Evolutionary conservation across 371 early-diverging fungal species (phyloP).

Genomic region (Astathelohania contejeani): DNA sequence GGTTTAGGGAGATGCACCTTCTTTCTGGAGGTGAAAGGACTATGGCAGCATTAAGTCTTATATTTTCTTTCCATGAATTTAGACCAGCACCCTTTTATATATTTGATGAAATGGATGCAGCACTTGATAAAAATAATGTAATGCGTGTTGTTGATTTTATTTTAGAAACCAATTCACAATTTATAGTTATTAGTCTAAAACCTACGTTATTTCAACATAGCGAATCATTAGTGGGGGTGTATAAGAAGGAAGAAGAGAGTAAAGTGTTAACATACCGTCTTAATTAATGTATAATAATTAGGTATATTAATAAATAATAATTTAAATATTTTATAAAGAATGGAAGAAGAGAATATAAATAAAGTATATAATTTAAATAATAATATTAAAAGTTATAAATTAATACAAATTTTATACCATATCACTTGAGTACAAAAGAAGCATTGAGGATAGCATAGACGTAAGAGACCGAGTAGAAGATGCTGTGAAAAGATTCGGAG

Average conservation of each 20-base stretch:
- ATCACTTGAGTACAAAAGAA: too few species aligned
- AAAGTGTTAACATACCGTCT: not conserved
- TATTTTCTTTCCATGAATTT: constrained; percentile 83
- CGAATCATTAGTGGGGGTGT: constrained; percentile 82
- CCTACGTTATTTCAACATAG: constrained; percentile 76
- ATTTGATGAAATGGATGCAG: constrained; percentile 96
- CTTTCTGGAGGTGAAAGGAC: constrained; percentile 98
- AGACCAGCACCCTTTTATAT: constrained; percentile 94
- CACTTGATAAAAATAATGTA: constrained; percentile 89
- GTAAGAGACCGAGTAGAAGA: too few species aligned
- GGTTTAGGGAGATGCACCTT: constrained; percentile 91
- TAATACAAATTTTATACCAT: too few species aligned
- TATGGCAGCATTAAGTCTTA: constrained; percentile 74
- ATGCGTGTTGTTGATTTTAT: constrained; percentile 72
- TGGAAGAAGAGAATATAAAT: too few species aligned
- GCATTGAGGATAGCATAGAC: too few species aligned
- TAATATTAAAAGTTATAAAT: too few species aligned
- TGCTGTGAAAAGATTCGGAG: too few species aligned
- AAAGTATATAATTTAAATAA: too few species aligned
- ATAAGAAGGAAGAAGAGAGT: constrained; percentile 46
- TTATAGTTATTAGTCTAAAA: constrained; percentile 92
- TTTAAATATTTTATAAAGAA: too few species aligned
- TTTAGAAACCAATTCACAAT: constrained; percentile 59
- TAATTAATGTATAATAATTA: too few species aligned
- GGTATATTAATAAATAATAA: too few species aligned